Evolutionary conservation across 306 rosid species (phyloP), one percentile per base, ranked within the genome.

Genomic region (Pachyrhizus erosus): DNA sequence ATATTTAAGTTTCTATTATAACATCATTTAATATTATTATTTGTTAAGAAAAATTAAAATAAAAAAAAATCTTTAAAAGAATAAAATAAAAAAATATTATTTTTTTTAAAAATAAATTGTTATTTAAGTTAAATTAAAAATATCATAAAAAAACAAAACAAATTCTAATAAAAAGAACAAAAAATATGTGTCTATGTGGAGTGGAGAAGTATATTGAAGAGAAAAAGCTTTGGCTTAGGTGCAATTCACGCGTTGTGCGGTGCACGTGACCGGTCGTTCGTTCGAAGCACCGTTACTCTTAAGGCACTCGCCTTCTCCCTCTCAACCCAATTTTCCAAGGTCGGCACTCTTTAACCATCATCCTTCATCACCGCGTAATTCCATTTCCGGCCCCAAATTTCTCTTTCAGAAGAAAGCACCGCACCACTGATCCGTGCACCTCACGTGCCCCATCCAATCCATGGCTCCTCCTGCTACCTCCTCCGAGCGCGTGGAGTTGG

Each of bases 401-500:
- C 5, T 54, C 14, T 65, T 3, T 26, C 74, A 26, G 65, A 21
- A 23, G 15, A 58, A 34, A 39, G 15, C 9, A 15, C 15, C 18
- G 3, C 12, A 20, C 69, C 17, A 26, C 79, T 71, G 86, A 87
- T 88, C 91, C 54, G 71, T 40, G 84, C 82, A 73, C 87, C 81
- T 70, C 77, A 43, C 40, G 55, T 43, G 54, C 51, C 39, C 3
- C n/a, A n/a, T n/a, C n/a, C n/a, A n/a, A n/a, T n/a, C n/a, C n/a
- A 75, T 92, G 97, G 87, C 89, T 67, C 73, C 93, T 49, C 79
- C 87, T 24, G 45, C 18, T 5, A 11, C 39, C 67, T 54, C 77
- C 88, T 88, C 95, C 39, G 91, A 91, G 88, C 86, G 98, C 64
- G 87, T 78, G 37, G 91, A 95, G 84, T 89, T 95, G 3, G 95